These are phyloP conservation scores for Ceratobasidium papillatum DNA, from an alignment of 1,284 basidiomycete species.

Conservation along the genomic window DNA sequence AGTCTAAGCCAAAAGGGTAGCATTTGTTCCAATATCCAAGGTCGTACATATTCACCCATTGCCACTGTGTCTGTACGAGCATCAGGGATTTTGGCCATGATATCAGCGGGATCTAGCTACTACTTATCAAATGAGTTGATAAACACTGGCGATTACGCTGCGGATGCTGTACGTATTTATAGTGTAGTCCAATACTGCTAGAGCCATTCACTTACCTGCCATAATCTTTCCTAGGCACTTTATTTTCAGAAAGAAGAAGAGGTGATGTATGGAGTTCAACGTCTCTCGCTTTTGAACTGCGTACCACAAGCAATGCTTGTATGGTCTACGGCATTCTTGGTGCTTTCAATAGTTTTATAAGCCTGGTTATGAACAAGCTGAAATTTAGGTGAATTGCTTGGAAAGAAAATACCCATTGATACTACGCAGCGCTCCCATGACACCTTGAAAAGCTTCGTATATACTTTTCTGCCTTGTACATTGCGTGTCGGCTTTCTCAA, in stretches of 20 bases:
- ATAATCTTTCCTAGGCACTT: neutral
- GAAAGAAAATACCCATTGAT: too few species aligned
- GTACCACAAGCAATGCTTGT: conserved; percentile 11
- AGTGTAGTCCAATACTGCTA: too few species aligned
- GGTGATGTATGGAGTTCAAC: conserved; percentile 13
- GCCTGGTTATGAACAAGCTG: too few species aligned
- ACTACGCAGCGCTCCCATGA: too few species aligned
- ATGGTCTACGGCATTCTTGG: neutral
- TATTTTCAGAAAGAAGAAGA: conserved; percentile 25
- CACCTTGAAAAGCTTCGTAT: too few species aligned
- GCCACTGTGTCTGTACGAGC: neutral
- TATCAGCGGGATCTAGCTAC: neutral
- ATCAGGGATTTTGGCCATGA: neutral
- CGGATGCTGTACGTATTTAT: conserved; percentile 20
- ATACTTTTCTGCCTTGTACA: too few species aligned
- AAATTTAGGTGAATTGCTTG: too few species aligned
- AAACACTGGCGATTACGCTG: conserved; percentile 26
- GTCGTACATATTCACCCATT: neutral
- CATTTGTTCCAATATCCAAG: neutral
- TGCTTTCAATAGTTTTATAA: neutral
- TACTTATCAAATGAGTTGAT: conserved; percentile 13
- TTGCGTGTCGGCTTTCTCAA: too few species aligned
- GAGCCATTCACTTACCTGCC: neutral
- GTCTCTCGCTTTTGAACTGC: conserved; percentile 17
- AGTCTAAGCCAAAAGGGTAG: neutral